Conservation (phyloP, 164 flowering plant species). For the Malania oleifera region DNA sequence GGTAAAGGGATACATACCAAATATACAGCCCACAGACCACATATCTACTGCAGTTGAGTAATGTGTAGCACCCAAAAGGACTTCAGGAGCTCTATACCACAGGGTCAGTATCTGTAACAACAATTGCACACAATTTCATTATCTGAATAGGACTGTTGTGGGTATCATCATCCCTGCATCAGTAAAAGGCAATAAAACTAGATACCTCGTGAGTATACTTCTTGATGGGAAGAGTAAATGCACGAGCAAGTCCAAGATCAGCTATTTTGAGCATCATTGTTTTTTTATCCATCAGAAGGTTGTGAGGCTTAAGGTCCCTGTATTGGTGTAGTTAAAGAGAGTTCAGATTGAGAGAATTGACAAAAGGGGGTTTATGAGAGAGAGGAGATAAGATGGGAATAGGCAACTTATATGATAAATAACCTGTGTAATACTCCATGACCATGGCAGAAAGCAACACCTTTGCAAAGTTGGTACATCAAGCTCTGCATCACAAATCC, state of each 20-base stretch:
- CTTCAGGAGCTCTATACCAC: slow-evolving; percentile 79
- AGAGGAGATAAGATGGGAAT: neutral
- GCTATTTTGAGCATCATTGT: slow-evolving; percentile 81
- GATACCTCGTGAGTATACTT: slow-evolving; percentile 92
- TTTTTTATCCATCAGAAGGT: slow-evolving; percentile 84
- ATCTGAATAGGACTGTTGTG: neutral
- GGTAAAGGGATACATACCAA: slow-evolving; percentile 40
- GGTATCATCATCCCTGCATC: neutral
- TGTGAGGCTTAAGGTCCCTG: slow-evolving; percentile 97
- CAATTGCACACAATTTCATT: neutral
- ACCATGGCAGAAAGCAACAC: slow-evolving; percentile 88
- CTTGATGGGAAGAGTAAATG: slow-evolving; percentile 75
- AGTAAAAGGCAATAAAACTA: neutral
- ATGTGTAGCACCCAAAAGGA: slow-evolving; percentile 63
- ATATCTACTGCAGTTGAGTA: slow-evolving; percentile 82
- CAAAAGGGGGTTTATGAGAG: neutral
- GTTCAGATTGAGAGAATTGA: no score
- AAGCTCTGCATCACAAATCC: slow-evolving; percentile 42
- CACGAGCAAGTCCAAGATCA: slow-evolving; percentile 87
- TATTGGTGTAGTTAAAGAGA: neutral
- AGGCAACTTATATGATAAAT: neutral
- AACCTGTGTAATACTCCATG: slow-evolving; percentile 90
- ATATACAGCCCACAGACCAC: slow-evolving; percentile 95
- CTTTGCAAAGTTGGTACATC: slow-evolving; percentile 96
- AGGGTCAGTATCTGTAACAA: slow-evolving; percentile 68